Percentiles rank a stretch among this genome's conserved stretches.
These are phyloP conservation scores for Parastagonospora avenae DNA, from an alignment of 2,329 filamentous ascomycete species.

Conservation along the genomic window DNA sequence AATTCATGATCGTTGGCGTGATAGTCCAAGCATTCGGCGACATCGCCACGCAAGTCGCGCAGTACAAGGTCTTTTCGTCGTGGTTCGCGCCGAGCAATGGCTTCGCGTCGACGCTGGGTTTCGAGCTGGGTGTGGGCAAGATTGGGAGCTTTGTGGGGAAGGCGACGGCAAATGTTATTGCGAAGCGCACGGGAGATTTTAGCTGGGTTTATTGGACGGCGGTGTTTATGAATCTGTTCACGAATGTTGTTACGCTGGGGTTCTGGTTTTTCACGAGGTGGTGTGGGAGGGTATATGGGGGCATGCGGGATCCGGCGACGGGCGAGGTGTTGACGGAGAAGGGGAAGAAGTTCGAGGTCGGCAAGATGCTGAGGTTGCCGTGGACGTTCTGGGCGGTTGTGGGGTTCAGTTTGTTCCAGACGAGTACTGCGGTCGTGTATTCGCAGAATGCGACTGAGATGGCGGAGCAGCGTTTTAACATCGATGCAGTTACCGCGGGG, in stretches of 20 bases:
- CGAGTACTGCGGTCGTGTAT: conserved; percentile 61
- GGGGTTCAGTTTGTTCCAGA: conserved; percentile 63
- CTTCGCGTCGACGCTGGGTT: conserved; percentile 65
- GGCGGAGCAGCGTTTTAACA: conserved; percentile 63
- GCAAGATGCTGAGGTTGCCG: conserved; percentile 62
- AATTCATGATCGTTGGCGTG: conserved; percentile 64
- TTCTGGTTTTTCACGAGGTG: conserved; percentile 64
- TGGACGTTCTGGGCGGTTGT: conserved; percentile 66
- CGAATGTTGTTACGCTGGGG: conserved; percentile 58
- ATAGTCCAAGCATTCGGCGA: conserved; percentile 65
- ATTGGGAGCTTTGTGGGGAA: conserved; percentile 66
- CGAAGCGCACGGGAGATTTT: conserved; percentile 63
- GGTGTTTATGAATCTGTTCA: conserved; percentile 69
- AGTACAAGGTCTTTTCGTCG: conserved; percentile 69
- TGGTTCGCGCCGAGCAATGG: conserved; percentile 68
- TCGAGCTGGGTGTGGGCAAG: conserved; percentile 66
- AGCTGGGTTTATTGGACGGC: conserved; percentile 67
- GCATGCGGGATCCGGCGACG: conserved; percentile 60
- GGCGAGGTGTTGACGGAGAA: conserved; percentile 65
- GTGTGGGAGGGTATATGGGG: conserved; percentile 55
- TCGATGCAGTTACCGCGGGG: conserved; percentile 60
- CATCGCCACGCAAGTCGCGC: conserved; percentile 67
- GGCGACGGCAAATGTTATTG: conserved; percentile 64
- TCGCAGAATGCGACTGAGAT: conserved; percentile 65
- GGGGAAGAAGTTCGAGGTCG: conserved; percentile 61